Base-by-base conservation (phyloP, 768 basidiomycete genomes). In the Leccinum longicurvipes region DNA sequence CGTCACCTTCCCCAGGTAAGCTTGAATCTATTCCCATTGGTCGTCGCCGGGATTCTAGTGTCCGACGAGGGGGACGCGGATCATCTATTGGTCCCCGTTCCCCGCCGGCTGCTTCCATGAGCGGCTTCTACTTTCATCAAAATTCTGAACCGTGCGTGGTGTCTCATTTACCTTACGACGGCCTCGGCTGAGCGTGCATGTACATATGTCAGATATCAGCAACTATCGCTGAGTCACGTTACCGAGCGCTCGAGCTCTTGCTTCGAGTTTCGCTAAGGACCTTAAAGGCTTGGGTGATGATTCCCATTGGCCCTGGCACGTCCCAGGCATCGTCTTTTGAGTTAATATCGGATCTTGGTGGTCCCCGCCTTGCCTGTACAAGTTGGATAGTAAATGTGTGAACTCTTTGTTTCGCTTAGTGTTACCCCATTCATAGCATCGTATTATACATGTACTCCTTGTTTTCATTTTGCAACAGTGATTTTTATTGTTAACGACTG, bases 81-180 rank as follows among this genome's bases (percentile, higher is more conserved):
- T 72, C 81, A 15, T 79, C 81, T 4, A 63, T 78, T n/a, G 74
- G 77, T 34, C 79, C 81, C 45, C 73, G 74, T 55, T 68, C 75
- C 53, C 69, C 75, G 46, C 76, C 83, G 7, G 67, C 81, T 48
- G 90, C 89, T 5, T 84, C 84, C 25, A 91, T 92, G 89, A 88
- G 82, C 60, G 91, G 93, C 34, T 95, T 91, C 75, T 96, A 95
- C 73, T 95, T 91, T 74, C 92, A 94, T 72, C 87, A 88, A 78
- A 89, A 93, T 69, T 93, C 91, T 53, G 91, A 92, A 66, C 91
- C 91, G 91, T 93, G 67, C 75, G 89, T 83, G n/a, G 7, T 31
- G 21, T 59, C 29, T 58, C 52, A 47, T n/a, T 47, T 53, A 28
- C 42, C 28, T 21, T 44, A 25, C 27, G 47, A 23, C 24, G 27